These are phyloP conservation scores for Solanum infundibuliforme DNA, from an alignment of 257 asterid species.

Conservation along the genomic window DNA sequence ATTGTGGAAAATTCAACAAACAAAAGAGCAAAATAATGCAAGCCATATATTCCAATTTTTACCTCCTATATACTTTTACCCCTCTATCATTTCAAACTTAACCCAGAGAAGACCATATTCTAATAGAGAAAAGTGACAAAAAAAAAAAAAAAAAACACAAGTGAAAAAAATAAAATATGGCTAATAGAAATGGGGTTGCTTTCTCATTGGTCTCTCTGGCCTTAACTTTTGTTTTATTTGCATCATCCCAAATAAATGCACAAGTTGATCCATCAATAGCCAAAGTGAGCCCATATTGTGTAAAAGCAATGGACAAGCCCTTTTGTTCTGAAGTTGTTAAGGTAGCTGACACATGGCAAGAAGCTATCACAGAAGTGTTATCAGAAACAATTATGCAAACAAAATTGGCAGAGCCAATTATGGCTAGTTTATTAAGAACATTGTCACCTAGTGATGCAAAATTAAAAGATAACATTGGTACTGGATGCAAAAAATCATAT, in stretches of 20 bases:
- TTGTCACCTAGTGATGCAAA: neutral
- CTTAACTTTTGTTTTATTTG: neutral
- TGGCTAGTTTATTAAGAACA: neutral
- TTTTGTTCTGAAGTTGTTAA: neutral
- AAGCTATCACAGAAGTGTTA: neutral
- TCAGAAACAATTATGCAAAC: neutral
- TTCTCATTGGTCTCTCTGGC: constrained; percentile 5
- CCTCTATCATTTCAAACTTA: neutral
- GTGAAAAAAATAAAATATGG: neutral
- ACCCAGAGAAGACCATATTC: neutral
- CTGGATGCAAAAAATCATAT: neutral
- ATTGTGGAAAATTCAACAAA: neutral
- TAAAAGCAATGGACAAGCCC: neutral
- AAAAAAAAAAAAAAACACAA: too few species aligned
- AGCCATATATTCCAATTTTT: neutral
- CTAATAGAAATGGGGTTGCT: neutral
- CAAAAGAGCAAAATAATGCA: neutral
- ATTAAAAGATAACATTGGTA: neutral
- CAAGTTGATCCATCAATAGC: neutral
- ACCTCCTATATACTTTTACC: neutral
- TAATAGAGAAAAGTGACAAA: too few species aligned
- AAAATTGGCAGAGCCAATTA: neutral
- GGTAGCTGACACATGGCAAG: neutral
- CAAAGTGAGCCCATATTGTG: neutral
- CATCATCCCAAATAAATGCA: neutral